Conservation (phyloP, 345 rosid genomes). For the Sapria himalayana region DNA sequence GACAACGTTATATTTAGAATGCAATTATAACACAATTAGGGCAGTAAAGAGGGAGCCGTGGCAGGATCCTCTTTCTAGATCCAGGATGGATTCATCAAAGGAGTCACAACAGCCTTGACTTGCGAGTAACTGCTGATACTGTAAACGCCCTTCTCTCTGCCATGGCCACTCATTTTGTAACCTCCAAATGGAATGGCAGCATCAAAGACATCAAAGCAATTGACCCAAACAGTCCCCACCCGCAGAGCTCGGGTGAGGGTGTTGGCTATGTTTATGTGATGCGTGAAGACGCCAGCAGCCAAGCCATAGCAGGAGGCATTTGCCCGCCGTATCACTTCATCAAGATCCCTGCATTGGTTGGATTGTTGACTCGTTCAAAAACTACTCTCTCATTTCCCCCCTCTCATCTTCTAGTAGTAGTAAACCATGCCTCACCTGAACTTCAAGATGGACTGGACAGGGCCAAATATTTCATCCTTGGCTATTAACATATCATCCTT, state of each 20-base stretch:
- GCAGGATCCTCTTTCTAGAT: too few relatives aligned
- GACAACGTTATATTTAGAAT: too few relatives aligned
- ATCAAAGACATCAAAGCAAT: constrained; percentile 63
- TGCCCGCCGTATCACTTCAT: constrained; percentile 51
- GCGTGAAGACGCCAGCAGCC: constrained; percentile 80
- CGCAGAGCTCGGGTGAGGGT: constrained; percentile 42
- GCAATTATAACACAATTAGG: too few relatives aligned
- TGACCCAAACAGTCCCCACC: constrained; percentile 65
- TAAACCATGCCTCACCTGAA: constrained; percentile 52
- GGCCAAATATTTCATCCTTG: constrained; percentile 82
- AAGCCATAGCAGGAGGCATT: constrained; percentile 40
- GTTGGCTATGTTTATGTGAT: constrained; percentile 56
- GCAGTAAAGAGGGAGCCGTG: background rate
- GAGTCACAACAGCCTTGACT: constrained; percentile 74
- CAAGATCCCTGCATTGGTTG: constrained; percentile 29
- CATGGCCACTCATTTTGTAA: constrained; percentile 79
- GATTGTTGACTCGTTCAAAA: too few relatives aligned
- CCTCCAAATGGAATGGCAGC: constrained; percentile 85
- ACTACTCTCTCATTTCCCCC: too few relatives aligned
- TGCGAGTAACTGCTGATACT: constrained; percentile 67
- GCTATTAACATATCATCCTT: constrained; percentile 96
- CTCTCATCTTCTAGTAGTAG: too few relatives aligned
- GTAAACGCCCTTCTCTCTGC: constrained; percentile 80
- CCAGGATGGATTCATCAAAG: constrained; percentile 80
- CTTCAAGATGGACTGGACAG: constrained; percentile 73